These are phyloP conservation scores for Populus euphratica DNA, from an alignment of 345 rosid genomes.

Conservation along the genomic window DNA sequence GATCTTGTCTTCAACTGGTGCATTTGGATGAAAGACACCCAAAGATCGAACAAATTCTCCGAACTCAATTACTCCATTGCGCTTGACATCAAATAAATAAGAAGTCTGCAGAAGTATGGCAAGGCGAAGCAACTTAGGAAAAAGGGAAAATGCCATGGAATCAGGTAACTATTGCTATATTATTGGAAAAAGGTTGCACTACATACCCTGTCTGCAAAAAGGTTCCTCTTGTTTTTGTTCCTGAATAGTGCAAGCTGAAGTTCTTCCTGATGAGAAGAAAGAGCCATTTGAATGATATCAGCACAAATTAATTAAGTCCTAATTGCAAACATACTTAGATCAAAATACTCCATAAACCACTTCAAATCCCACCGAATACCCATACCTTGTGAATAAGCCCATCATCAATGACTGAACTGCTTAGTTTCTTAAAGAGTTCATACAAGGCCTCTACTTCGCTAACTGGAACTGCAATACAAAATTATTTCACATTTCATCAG, in stretches of 20 bases:
- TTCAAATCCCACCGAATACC: neutral
- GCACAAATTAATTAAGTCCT: neutral
- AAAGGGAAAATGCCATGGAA: neutral
- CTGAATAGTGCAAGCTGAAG: slow-evolving; percentile 87
- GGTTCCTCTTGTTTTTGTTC: slow-evolving; percentile 64
- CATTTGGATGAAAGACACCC: slow-evolving; percentile 77
- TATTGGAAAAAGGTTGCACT: neutral
- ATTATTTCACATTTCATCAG: neutral
- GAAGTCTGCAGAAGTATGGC: slow-evolving; percentile 46
- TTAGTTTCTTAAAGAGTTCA: slow-evolving; percentile 78
- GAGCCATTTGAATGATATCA: neutral
- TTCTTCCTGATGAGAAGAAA: slow-evolving; percentile 57
- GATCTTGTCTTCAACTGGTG: slow-evolving; percentile 61
- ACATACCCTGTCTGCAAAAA: slow-evolving; percentile 84
- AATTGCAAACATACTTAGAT: neutral
- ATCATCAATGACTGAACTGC: slow-evolving; percentile 75
- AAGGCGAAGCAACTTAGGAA: neutral
- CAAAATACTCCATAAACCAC: neutral
- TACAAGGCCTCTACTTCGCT: slow-evolving; percentile 76
- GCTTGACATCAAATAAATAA: slow-evolving; percentile 80
- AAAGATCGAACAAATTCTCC: slow-evolving; percentile 89
- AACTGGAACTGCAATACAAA: slow-evolving; percentile 55
- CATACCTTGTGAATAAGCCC: slow-evolving; percentile 89
- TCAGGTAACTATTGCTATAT: neutral
- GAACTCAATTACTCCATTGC: slow-evolving; percentile 84